Percentiles rank a stretch among this genome's conserved stretches.
Evolutionary conservation across 1,284 basidiomycete species (phyloP).

Genomic region (Vanrija pseudolonga): DNA sequence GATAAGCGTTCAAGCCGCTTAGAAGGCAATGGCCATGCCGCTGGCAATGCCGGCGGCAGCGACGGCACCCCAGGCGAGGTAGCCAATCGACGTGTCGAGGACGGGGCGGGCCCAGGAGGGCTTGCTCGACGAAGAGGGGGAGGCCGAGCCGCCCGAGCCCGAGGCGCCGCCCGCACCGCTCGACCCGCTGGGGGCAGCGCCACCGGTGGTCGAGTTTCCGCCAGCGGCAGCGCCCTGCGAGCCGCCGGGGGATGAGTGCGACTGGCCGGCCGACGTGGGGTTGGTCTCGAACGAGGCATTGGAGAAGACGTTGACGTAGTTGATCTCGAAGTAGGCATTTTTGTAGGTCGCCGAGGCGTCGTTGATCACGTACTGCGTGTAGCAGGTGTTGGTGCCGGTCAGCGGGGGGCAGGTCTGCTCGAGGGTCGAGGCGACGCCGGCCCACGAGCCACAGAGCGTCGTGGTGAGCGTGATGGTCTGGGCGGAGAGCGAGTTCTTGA

Average conservation of each 20-base stretch:
- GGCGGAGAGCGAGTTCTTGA: constrained; percentile 49
- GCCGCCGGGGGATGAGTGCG: too few species aligned
- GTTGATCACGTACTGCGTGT: constrained; percentile 70
- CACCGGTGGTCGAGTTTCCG: neutral
- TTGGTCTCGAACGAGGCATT: constrained; percentile 4
- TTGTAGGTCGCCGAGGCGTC: constrained; percentile 54
- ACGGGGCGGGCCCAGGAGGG: neutral
- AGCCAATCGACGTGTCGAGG: neutral
- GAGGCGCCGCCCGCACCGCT: neutral
- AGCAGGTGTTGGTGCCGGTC: constrained; percentile 46
- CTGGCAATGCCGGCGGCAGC: neutral
- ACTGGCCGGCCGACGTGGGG: neutral
- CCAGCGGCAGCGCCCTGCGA: too few species aligned
- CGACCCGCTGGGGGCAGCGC: neutral
- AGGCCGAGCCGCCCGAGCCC: neutral
- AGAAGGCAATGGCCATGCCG: neutral
- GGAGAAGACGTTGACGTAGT: constrained; percentile 54
- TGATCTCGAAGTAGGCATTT: constrained; percentile 72
- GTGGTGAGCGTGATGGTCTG: constrained; percentile 72
- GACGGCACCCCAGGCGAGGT: neutral
- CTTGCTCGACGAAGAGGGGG: neutral
- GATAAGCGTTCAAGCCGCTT: neutral
- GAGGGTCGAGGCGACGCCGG: constrained; percentile 57
- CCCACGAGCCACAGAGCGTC: constrained; percentile 63
- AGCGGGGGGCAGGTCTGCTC: constrained; percentile 58